Percentiles rank a stretch among this genome's conserved stretches.
phyloP scores from a whole-genome alignment of 1,139 yeast species.

The Blastobotrys aristatus region DNA sequence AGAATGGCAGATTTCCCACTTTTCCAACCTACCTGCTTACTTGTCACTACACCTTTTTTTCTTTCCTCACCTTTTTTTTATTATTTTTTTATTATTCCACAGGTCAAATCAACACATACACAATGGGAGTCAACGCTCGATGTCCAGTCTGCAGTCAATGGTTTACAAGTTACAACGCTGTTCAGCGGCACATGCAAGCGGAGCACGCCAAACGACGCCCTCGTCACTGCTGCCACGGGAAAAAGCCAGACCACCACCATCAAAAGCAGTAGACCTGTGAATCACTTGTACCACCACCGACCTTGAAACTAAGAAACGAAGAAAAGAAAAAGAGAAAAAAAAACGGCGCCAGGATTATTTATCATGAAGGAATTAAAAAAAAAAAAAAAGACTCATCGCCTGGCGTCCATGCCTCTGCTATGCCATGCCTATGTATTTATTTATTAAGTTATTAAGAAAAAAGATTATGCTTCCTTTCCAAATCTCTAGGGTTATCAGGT shows the following conservation, averaged over 20 bases:
- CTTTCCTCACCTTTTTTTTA: background rate
- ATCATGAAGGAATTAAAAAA: background rate
- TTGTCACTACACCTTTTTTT: background rate
- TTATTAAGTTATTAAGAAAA: constrained; percentile 3
- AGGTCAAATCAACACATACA: background rate
- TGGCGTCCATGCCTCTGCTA: no score
- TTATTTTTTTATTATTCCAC: no score
- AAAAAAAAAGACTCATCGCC: no score
- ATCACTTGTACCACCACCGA: background rate
- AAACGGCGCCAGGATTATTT: background rate
- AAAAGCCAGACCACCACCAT: background rate
- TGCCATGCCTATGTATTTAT: no score
- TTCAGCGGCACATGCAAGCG: constrained; percentile 6
- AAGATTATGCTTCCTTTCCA: no score
- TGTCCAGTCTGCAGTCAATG: constrained; percentile 9
- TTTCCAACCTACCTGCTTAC: background rate
- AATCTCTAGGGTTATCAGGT: no score
- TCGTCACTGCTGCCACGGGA: background rate
- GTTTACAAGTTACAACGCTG: constrained; percentile 10
- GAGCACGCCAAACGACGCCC: constrained; percentile 4
- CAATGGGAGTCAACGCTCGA: constrained; percentile 11
- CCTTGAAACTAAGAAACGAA: no score
- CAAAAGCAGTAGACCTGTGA: background rate
- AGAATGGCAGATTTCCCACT: background rate
- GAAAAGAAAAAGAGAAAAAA: background rate